Base-by-base conservation (phyloP, 345 rosid species). In the Eucalyptus cloeziana region DNA sequence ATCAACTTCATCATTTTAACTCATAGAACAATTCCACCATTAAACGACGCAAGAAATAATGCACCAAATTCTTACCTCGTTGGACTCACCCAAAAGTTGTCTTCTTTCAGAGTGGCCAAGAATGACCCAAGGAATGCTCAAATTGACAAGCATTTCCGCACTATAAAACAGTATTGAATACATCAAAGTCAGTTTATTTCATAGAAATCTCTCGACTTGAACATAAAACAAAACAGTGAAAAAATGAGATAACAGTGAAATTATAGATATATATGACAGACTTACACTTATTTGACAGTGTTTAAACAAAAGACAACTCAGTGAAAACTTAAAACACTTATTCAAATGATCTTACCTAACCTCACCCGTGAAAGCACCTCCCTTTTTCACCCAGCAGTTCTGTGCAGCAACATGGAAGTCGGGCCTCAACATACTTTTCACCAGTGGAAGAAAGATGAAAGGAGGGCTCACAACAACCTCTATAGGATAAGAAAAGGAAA, bases 311-410 rank as follows among this genome's bases (percentile, higher is more conserved):
- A 40, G 85, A 76, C 47, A 76, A 22, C 47, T 76, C 13, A 76
- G 16, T 76, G 30, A 21, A 76, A 12, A 44, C 47, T 10, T 40
- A 40, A 76, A 76, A 37, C 16, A 76, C 27, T 21, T 6, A 40
- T 76, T 27, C 45, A 76, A 76, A 76, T 40, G 85, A 54, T 24
- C 88, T 37, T 90, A 96, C 99, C 99, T 96, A 87, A 97, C 94
- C 89, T 97, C 99, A 64, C 99, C 99, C 3, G 99, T 97, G 96
- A 90, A 97, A 87, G 99, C 99, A 91, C 99, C 99, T 56, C 99
- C 99, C 86, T 97, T 97, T 91, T 94, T 94, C 60, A 97, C 97
- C 99, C 99, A 97, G 87, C 99, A 97, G 93, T 97, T 97, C 89
- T 97, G 99, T 3, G 99, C 99, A 24, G 98, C 98, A 64, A 96